Percentiles rank a stretch among this genome's conserved stretches.
Conservation (phyloP, 495 filamentous ascomycete species). For the Daldinia concentrica region DNA sequence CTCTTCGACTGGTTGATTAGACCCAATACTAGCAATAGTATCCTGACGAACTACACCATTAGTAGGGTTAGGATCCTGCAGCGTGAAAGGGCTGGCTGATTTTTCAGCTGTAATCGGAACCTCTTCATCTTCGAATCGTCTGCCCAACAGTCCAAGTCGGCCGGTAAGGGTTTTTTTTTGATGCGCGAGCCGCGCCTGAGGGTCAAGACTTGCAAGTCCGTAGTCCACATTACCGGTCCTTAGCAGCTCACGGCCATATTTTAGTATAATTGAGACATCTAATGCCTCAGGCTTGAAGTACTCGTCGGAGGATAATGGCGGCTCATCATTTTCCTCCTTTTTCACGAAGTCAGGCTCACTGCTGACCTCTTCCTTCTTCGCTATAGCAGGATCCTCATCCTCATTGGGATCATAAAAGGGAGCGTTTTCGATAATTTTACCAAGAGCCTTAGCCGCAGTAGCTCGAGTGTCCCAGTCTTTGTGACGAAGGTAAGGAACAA, state of each 20-base stretch:
- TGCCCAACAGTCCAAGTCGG: slow-evolving; percentile 80
- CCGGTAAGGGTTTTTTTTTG: slow-evolving; percentile 88
- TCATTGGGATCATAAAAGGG: slow-evolving; percentile 87
- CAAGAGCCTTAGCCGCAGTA: slow-evolving; percentile 90
- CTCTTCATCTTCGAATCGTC: slow-evolving; percentile 86
- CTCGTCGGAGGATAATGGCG: slow-evolving; percentile 57
- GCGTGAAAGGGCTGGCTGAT: slow-evolving; percentile 51
- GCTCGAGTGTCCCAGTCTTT: slow-evolving; percentile 96
- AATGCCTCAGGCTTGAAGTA: slow-evolving; percentile 76
- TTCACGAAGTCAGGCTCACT: slow-evolving; percentile 54
- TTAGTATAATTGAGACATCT: slow-evolving; percentile 80
- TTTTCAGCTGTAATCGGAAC: slow-evolving; percentile 59
- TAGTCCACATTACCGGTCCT: slow-evolving; percentile 87
- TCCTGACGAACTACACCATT: slow-evolving; percentile 58
- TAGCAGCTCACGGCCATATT: slow-evolving; percentile 80
- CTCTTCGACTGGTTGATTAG: slow-evolving; percentile 66
- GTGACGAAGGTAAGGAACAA: slow-evolving; percentile 89
- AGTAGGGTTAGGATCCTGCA: slow-evolving; percentile 48
- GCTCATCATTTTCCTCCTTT: slow-evolving; percentile 60
- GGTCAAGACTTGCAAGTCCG: slow-evolving; percentile 80
- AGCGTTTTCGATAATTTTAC: slow-evolving; percentile 90
- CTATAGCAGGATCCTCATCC: slow-evolving; percentile 49
- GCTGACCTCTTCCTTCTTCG: slow-evolving; percentile 61
- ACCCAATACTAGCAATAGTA: slow-evolving; percentile 36
- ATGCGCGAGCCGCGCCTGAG: slow-evolving; percentile 78